These are phyloP conservation scores for Sporobolomyces phaffii DNA, from an alignment of 768 basidiomycete genomes.

Conservation along the genomic window DNA sequence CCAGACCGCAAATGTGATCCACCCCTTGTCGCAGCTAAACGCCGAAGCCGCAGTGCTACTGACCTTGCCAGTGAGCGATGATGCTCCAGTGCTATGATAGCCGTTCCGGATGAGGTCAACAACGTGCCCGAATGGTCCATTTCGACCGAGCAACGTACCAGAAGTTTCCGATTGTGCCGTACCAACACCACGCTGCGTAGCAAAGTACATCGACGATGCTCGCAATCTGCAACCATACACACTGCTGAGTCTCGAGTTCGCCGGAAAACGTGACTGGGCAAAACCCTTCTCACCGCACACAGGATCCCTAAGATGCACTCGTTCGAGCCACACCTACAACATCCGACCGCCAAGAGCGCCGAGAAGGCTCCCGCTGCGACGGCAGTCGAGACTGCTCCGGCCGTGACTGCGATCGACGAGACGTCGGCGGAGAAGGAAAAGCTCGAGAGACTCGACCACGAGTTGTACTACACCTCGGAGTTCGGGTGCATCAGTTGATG, in stretches of 20 bases:
- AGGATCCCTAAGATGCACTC: background rate
- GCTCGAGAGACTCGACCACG: background rate
- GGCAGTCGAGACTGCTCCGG: background rate
- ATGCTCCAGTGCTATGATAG: background rate
- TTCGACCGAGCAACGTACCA: background rate
- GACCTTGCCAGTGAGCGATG: background rate
- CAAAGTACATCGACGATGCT: slow-evolving; percentile 3
- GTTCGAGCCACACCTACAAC: background rate
- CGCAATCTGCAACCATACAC: background rate
- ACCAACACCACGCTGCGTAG: background rate
- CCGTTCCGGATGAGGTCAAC: too few relatives aligned
- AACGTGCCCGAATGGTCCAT: too few relatives aligned
- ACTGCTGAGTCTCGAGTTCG: too few relatives aligned
- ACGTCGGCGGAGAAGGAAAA: background rate
- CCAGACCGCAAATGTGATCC: slow-evolving; percentile 7
- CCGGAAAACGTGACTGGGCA: background rate
- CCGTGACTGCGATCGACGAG: background rate
- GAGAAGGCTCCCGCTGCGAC: background rate
- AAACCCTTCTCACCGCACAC: background rate
- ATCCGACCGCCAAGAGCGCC: background rate
- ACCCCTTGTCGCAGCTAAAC: slow-evolving; percentile 2
- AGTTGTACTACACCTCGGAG: too few relatives aligned
- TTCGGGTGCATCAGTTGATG: too few relatives aligned
- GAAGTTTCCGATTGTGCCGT: background rate
- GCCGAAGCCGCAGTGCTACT: background rate